Base-by-base conservation (phyloP, 768 basidiomycete species). In the Mycena vitilis region DNA sequence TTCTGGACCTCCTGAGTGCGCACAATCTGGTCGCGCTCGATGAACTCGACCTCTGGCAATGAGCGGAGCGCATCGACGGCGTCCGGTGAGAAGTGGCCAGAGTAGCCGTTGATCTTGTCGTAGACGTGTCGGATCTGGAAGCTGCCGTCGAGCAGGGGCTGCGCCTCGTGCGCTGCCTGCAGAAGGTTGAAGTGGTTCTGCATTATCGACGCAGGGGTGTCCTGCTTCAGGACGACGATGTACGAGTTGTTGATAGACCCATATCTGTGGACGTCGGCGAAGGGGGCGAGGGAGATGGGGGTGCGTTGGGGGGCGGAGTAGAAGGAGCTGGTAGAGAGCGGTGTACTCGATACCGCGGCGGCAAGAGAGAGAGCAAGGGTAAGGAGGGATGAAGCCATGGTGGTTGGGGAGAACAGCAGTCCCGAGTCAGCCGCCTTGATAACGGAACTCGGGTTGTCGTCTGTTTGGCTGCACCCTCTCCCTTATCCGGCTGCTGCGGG, bases 21-120 rank as follows among this genome's bases (percentile, higher is more conserved):
- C n/a, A 99, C 95, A 73, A 96, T 83, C 83, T 98, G 96, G 85
- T 99, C 98, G 65, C 86, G 88, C 85, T 99, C 98, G 60, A 99
- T 84, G 75, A 92, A 97, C 20, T 89, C 92, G 38, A 99, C 96
- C 78, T 97, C 96, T 12, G 95, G 95, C 84, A 91, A 85, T 57
- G 85, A 79, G 60, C 97, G 87, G 77, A 99, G 89, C 74, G 87
- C 85, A 61, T 94, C 86, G 58, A 99, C 76, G 49, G 92, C 91
- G 37, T 78, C 75, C 36, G 87, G 80, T 22, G 90, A 86, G 84
- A 98, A 96, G 73, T 80, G 83, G 44, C 95, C 96, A 25, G 95
- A 85, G 78, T 96, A 98, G 47, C 94, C 94, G 65, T 86, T 88
- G 75, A 91, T 79, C 68, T 89, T 87, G 59, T 91, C 86, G 76